phyloP scores from a whole-genome alignment of 306 rosid species.

The Citrullus mucosospermus region DNA sequence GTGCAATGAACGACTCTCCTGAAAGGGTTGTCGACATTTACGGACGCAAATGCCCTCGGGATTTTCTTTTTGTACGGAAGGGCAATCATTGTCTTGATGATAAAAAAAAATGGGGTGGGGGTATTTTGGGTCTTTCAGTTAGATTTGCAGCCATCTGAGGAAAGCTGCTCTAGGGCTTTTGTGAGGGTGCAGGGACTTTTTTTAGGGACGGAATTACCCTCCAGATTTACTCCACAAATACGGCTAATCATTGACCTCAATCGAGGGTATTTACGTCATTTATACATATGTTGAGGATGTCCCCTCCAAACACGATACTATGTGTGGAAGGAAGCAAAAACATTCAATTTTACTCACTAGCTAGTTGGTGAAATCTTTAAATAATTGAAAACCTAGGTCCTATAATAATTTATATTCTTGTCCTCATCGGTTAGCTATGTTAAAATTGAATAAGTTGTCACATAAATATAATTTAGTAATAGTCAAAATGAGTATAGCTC shows the following conservation, averaged over 20 bases:
- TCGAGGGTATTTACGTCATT: background rate
- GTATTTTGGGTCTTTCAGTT: slow-evolving; percentile 21
- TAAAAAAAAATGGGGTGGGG: slow-evolving; percentile 13
- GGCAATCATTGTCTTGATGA: slow-evolving; percentile 41
- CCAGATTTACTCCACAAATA: background rate
- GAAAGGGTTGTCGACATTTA: background rate
- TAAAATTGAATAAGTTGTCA: too few relatives aligned
- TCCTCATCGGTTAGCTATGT: too few relatives aligned
- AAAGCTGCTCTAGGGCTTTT: slow-evolving; percentile 5
- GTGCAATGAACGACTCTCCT: background rate
- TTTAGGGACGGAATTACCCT: slow-evolving; percentile 38
- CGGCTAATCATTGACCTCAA: slow-evolving; percentile 16
- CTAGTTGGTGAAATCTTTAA: background rate
- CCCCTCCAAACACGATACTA: background rate
- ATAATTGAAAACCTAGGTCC: background rate
- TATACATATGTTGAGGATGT: background rate
- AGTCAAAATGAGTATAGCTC: too few relatives aligned
- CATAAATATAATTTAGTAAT: too few relatives aligned
- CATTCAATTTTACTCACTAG: background rate
- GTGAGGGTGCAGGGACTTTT: background rate
- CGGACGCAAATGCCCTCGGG: slow-evolving; percentile 88
- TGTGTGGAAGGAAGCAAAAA: background rate
- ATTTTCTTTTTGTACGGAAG: slow-evolving; percentile 30
- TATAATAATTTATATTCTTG: background rate
- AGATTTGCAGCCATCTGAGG: background rate